Percentiles rank a stretch among this genome's conserved stretches.
These are phyloP conservation scores for Glaciozyma martinii DNA, from an alignment of 768 basidiomycete species.

Conservation along the genomic window DNA sequence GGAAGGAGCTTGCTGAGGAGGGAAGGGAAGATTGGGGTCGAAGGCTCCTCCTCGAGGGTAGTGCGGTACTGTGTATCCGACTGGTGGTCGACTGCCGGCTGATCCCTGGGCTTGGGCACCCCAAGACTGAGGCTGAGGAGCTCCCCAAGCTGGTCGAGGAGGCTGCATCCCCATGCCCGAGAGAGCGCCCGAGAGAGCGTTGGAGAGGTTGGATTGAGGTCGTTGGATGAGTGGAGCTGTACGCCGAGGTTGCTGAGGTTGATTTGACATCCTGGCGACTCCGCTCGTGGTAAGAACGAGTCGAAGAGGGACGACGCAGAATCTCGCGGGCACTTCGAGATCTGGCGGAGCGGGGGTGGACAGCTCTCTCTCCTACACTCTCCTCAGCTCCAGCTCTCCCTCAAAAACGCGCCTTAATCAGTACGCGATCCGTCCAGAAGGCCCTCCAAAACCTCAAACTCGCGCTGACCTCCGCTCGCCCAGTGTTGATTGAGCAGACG, in stretches of 20 bases:
- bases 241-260: neutral
- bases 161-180: neutral
- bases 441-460: no score
- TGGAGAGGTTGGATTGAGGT: slow-evolving; percentile 7
- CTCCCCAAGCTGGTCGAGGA: neutral
- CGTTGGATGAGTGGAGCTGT: slow-evolving; percentile 8
- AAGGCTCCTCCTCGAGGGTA: neutral
- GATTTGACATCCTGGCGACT: neutral
- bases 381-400: neutral
- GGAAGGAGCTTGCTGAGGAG: neutral
- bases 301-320: neutral
- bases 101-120: neutral
- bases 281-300: neutral
- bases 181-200: slow-evolving; percentile 19
- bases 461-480: neutral
- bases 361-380: neutral
- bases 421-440: no score
- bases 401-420: neutral
- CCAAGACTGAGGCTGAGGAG: neutral
- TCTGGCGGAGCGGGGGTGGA: no score
- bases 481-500: slow-evolving; percentile 41
- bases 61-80: neutral
- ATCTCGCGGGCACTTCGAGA: neutral
- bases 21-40: neutral
- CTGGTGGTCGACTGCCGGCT: neutral